phyloP scores from a whole-genome alignment of 108 stramenopile species.

The Nitzschia palea region DNA sequence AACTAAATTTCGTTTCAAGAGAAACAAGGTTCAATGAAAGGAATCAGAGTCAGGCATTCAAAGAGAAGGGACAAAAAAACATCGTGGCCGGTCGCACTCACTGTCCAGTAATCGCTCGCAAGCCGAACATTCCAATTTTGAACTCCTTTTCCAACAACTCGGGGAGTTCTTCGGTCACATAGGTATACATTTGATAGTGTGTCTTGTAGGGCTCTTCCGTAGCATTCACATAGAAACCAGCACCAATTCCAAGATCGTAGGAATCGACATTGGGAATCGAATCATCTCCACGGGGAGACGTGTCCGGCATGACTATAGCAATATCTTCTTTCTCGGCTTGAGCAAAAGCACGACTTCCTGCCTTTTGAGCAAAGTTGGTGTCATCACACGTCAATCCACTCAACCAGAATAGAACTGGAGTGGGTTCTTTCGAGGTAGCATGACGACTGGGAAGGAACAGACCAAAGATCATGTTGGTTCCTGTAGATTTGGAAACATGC shows the following conservation, averaged over 20 bases:
- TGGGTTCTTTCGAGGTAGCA: slow-evolving; percentile 39
- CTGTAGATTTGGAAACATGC: slow-evolving; percentile 65
- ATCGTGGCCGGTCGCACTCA: neutral
- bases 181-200: slow-evolving; percentile 96
- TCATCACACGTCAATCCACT: slow-evolving; percentile 96
- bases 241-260: slow-evolving; percentile 96
- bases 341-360: slow-evolving; percentile 68
- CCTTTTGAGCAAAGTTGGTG: slow-evolving; percentile 94
- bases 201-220: slow-evolving; percentile 72
- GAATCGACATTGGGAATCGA: slow-evolving; percentile 73
- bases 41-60: neutral
- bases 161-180: slow-evolving; percentile 91
- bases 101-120: slow-evolving; percentile 85
- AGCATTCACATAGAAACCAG: slow-evolving; percentile 98
- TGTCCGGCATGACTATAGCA: slow-evolving; percentile 95
- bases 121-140: slow-evolving; percentile 40
- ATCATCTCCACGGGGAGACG: slow-evolving; percentile 89
- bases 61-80: neutral
- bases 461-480: slow-evolving; percentile 73
- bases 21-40: slow-evolving; percentile 1
- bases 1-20: slow-evolving; percentile 4
- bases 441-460: slow-evolving; percentile 60
- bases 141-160: slow-evolving; percentile 61
- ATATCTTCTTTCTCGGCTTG: slow-evolving; percentile 76
- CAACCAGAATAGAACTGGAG: slow-evolving; percentile 81